Evolutionary conservation across 2,329 filamentous ascomycete species (phyloP).

Genomic region (Penicillium sp.): DNA sequence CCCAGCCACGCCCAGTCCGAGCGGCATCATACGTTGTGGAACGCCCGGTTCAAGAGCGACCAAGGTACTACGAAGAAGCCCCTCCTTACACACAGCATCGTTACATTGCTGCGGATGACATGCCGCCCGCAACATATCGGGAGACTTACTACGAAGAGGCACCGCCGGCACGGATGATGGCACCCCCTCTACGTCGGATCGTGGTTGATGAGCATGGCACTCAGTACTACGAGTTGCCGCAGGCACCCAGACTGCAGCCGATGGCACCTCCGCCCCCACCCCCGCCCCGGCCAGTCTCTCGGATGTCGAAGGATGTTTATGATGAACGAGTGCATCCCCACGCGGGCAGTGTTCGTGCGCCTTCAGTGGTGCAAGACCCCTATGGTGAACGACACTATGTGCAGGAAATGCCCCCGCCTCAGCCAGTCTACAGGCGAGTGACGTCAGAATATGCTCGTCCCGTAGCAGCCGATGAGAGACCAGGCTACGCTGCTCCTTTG

Average conservation of each 20-base stretch:
- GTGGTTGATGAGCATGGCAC: constrained; percentile 80
- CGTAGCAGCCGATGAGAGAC: constrained; percentile 26
- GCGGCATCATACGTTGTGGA: constrained; percentile 42
- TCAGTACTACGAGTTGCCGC: constrained; percentile 64
- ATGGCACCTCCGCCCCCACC: constrained; percentile 34
- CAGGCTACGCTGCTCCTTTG: constrained; percentile 29
- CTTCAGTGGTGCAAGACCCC: constrained; percentile 43
- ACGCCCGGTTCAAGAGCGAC: constrained; percentile 35
- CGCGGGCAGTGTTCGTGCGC: constrained; percentile 36
- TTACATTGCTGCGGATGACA: constrained; percentile 38
- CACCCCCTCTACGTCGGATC: constrained; percentile 62
- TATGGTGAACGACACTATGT: constrained; percentile 40
- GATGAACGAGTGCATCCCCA: constrained; percentile 31
- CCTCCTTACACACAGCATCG: constrained; percentile 31
- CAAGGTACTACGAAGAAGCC: constrained; percentile 39
- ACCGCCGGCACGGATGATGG: constrained; percentile 48
- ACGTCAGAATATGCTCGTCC: constrained; percentile 34
- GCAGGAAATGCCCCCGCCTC: constrained; percentile 46
- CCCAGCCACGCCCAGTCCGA: constrained; percentile 37
- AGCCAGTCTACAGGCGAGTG: constrained; percentile 39
- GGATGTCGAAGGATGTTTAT: constrained; percentile 32
- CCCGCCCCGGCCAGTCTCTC: constrained; percentile 33
- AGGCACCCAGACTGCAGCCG: constrained; percentile 33
- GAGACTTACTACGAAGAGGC: constrained; percentile 43
- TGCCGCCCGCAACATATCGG: constrained; percentile 34